Evolutionary conservation across 768 basidiomycete species (phyloP), one percentile per base, ranked within the genome.

Genomic region (Leccinum olivaceopallidum): DNA sequence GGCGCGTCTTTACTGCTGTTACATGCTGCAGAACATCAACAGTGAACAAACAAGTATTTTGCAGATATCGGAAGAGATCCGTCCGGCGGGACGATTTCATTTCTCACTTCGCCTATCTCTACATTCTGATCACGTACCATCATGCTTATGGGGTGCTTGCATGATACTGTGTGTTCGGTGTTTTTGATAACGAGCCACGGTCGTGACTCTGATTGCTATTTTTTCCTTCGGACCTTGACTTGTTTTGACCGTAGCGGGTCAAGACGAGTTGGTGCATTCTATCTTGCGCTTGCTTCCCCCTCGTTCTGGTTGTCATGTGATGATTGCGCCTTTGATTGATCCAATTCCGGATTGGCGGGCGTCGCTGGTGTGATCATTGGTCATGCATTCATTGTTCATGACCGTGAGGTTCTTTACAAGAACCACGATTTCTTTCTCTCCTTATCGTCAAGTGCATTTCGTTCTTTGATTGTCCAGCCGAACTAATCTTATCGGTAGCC

Each of bases 401-500:
- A 47, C 44, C 5, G 2, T 13, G 10, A 10, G 42, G 42, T 44
- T 20, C 30, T 52, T 30, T 20, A 52, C 34, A n/a, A 12, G 7
- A 3, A 3, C 36, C 42, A 13, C 37, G 30, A n/a, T 49, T 18
- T 42, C 3, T 51, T 22, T 8, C 14, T 56, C 1, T 49, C 26
- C 14, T 56, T 34, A 32, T 57, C 30, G 6, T 48, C 36, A 39
- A 30, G 26, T 16, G 7, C 30, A 22, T n/a, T 3, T 18, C 10
- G 14, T 4, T 30, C 22, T 26, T 14, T 4, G 32, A 53, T 51
- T 30, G n/a, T 53, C 60, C 48, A 18, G 26, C 26, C 0, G 16
- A 49, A 60, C 58, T 49, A 47, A 60, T 58, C 20, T 12, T 30
- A 24, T 39, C 16, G 30, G 24, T 58, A 92, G 90, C 91, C 92